Conservation (phyloP, 257 asterid genomes). For the Nicotiana sylvestris region DNA sequence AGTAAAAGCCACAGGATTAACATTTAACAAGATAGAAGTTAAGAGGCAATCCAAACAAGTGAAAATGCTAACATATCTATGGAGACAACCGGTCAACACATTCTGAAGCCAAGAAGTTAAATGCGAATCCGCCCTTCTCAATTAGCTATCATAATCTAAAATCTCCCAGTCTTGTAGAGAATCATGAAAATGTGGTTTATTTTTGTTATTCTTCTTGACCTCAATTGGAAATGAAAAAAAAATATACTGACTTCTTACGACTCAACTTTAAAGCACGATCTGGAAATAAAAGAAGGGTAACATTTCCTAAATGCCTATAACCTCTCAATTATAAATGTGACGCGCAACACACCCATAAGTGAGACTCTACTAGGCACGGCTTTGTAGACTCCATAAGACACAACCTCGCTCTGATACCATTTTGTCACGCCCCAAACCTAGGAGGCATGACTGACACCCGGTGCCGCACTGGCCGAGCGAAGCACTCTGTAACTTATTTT, state of each 20-base stretch:
- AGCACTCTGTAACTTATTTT: no score
- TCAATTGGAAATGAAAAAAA: neutral
- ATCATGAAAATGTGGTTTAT: neutral
- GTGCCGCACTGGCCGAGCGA: no score
- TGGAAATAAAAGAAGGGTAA: no score
- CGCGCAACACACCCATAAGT: no score
- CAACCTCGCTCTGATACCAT: no score
- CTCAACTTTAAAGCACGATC: no score
- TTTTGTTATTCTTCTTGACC: neutral
- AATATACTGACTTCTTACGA: slow-evolving; percentile 19
- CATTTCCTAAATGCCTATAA: no score
- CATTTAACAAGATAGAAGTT: slow-evolving; percentile 3
- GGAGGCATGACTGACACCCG: no score
- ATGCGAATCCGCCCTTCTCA: neutral
- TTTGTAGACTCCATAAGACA: no score
- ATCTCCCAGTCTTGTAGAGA: neutral
- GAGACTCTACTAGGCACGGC: no score
- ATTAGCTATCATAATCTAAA: neutral
- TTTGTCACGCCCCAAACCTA: no score
- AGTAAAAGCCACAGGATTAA: neutral
- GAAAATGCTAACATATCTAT: neutral
- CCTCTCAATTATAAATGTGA: no score
- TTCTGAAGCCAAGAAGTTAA: neutral
- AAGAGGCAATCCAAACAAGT: neutral
- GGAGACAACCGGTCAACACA: neutral